Evolutionary conservation across 2,329 filamentous ascomycete species (phyloP).

Genomic region (Orbilia javanica): DNA sequence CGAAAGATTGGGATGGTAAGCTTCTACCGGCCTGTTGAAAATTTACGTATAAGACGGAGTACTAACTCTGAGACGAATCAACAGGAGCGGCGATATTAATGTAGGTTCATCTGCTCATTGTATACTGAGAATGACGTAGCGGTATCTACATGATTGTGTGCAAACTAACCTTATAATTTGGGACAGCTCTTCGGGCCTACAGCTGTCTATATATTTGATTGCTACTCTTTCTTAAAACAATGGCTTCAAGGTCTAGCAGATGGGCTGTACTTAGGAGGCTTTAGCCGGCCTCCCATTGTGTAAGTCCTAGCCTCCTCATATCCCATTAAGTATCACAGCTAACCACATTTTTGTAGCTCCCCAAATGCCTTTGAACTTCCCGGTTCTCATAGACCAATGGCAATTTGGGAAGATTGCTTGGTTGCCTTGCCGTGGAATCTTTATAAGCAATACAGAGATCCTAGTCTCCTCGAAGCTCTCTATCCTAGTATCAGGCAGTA

Average conservation of each 20-base stretch:
- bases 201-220: constrained; percentile 71
- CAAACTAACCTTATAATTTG: not conserved
- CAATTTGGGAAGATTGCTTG: constrained; percentile 67
- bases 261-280: constrained; percentile 63
- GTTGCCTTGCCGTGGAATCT: constrained; percentile 66
- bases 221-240: constrained; percentile 68
- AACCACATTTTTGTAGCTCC: constrained; percentile 6
- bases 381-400: constrained; percentile 59
- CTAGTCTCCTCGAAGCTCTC: constrained; percentile 64
- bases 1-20: constrained; percentile 71
- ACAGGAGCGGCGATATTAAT: constrained; percentile 52
- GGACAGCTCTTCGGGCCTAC: constrained; percentile 69
- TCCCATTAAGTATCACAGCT: not conserved
- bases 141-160: not conserved
- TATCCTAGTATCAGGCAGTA: constrained; percentile 66
- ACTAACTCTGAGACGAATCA: not conserved
- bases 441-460: constrained; percentile 66
- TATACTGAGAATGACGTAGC: no score
- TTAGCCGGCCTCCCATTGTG: constrained; percentile 64
- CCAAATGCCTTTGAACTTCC: constrained; percentile 49
- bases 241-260: constrained; percentile 69
- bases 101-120: constrained; percentile 15
- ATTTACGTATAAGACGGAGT: not conserved
- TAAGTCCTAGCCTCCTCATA: not conserved
- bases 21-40: constrained; percentile 64